phyloP scores from a whole-genome alignment of 441 rosid genomes.

The Jatropha podagrica region DNA sequence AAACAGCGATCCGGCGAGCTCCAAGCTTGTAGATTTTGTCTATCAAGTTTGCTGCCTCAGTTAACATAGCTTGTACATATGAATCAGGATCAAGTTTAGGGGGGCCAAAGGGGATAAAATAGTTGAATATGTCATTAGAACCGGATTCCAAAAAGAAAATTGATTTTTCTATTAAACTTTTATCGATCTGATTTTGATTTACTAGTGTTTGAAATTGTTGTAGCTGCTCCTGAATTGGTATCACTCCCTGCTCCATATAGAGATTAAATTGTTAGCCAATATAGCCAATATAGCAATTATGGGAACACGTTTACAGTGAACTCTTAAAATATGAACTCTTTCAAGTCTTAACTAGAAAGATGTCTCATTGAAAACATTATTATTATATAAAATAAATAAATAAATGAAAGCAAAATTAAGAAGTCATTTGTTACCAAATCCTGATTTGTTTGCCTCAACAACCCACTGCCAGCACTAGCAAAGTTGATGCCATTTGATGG shows the following conservation, averaged over 20 bases:
- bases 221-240: constrained; percentile 53
- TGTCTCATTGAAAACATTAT: no score
- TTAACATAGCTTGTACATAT: constrained; percentile 44
- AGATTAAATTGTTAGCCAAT: not conserved
- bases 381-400: no score
- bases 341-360: no score
- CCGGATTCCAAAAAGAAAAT: constrained; percentile 58
- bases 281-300: not conserved
- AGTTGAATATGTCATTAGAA: constrained; percentile 59
- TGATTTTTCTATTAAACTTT: constrained; percentile 30
- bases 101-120: constrained; percentile 36
- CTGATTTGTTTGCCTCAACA: constrained; percentile 47
- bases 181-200: constrained; percentile 35
- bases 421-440: constrained; percentile 28
- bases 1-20: constrained; percentile 42
- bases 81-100: constrained; percentile 40
- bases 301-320: no score
- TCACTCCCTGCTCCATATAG: constrained; percentile 37
- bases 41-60: constrained; percentile 30
- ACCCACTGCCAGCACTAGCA: constrained; percentile 74
- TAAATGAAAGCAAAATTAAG: not conserved
- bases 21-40: constrained; percentile 42
- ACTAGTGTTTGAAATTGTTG: constrained; percentile 47
- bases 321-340: no score
- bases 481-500: constrained; percentile 69